These are phyloP conservation scores for Fusarium sp. DNA, from an alignment of 2,329 filamentous ascomycete species.

Conservation along the genomic window DNA sequence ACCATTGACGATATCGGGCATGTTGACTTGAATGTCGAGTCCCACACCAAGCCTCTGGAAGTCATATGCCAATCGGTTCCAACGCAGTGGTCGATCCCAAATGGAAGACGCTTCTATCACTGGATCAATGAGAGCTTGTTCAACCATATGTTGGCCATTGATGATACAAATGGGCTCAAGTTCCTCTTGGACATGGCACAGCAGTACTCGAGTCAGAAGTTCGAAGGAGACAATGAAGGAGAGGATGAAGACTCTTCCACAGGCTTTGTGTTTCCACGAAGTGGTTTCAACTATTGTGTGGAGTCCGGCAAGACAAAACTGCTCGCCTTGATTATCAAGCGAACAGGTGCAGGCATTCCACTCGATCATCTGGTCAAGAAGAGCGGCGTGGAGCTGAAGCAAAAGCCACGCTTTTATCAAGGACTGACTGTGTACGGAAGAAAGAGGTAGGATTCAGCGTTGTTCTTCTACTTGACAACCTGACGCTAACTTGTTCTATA, in stretches of 20 bases:
- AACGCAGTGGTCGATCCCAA: conserved; percentile 47
- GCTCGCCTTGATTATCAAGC: conserved; percentile 72
- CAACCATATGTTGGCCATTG: conserved; percentile 59
- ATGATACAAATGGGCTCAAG: conserved; percentile 65
- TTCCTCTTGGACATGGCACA: conserved; percentile 67
- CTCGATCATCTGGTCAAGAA: conserved; percentile 73
- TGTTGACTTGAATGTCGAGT: conserved; percentile 75
- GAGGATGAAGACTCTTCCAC: conserved; percentile 49
- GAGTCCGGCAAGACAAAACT: conserved; percentile 63
- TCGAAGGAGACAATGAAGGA: conserved; percentile 49
- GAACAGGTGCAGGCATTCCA: conserved; percentile 75
- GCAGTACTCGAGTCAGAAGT: conserved; percentile 55
- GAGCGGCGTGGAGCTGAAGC: conserved; percentile 70
- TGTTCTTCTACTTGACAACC: not conserved
- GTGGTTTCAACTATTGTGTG: conserved; percentile 59
- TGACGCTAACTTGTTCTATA: conserved; percentile 39
- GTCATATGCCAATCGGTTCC: conserved; percentile 59
- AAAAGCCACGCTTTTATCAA: conserved; percentile 79
- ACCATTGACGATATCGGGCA: conserved; percentile 82
- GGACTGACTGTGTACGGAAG: conserved; percentile 80
- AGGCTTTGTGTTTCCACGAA: conserved; percentile 55
- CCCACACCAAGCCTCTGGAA: conserved; percentile 64
- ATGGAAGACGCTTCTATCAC: conserved; percentile 41
- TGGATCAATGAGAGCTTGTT: conserved; percentile 48
- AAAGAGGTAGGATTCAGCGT: conserved; percentile 61